Evolutionary conservation across 306 rosid species (phyloP), one percentile per base, ranked within the genome.

Genomic region (Gleditsia sinensis): DNA sequence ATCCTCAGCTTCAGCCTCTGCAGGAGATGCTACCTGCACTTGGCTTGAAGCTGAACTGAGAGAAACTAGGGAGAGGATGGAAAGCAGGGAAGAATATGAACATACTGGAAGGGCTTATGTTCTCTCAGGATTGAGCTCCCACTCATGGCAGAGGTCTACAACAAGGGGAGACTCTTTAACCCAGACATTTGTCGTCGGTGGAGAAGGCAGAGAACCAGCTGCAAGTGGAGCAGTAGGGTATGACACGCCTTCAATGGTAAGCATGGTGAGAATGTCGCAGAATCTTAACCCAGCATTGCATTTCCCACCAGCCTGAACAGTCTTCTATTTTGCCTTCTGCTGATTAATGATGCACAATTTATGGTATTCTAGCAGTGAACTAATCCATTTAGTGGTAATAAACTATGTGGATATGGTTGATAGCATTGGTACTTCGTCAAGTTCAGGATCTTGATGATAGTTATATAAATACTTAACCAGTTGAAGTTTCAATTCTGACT

Each of bases 71-170:
- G 87, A 88, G 14, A 86, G 87, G 72, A 88, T 88, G 90, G 85
- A 84, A 14, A 88, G 75, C 65, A 84, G 75, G 2, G 85, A 81
- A 5, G 72, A 64, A 24, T 88, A 88, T 1, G 87, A 88, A 75
- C 74, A 85, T 7, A 79, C 93, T 0, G 93, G 93, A 64, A 67
- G 93, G 77, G 93, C 93, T 16, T 88, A 86, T 12, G 85, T 88
- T 37, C 28, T 88, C 45, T 88, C 93, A 10, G 93, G 93, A 59
- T 69, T 88, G 77, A 88, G 93, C 84, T 86, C 93, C 6, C 93
- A 88, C 71, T 83, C 87, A 72, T 86, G 84, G 93, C 93, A 88
- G 73, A 80, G 93, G 75, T 90, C 93, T 30, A 88, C 93, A 8
- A 88, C 90, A 3, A 69, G 93, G 62, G 93, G 93, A 39, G 88